phyloP scores from a whole-genome alignment of 768 basidiomycete species.

The Russula vinacea region DNA sequence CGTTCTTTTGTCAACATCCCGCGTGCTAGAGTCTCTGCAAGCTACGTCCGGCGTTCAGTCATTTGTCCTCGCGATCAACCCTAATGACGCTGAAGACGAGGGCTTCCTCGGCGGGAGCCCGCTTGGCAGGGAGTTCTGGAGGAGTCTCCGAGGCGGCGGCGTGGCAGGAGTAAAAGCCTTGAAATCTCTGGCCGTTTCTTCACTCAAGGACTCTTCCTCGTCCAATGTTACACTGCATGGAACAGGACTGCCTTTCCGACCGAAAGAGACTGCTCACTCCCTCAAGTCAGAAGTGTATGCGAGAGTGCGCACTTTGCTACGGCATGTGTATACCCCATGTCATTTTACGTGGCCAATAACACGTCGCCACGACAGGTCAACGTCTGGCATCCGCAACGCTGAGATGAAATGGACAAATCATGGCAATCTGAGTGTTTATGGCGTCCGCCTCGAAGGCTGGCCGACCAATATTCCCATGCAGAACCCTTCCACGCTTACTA shows the following conservation, averaged over 20 bases:
- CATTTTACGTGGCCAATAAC: constrained; percentile 13
- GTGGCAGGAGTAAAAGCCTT: constrained; percentile 55
- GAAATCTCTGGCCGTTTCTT: constrained; percentile 38
- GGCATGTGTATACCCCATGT: constrained; percentile 16
- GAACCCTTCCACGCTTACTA: constrained; percentile 60
- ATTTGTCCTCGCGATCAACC: constrained; percentile 60
- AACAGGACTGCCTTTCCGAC: constrained; percentile 11
- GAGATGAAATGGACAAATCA: constrained; percentile 79
- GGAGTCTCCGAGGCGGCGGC: constrained; percentile 56
- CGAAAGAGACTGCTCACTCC: constrained; percentile 24
- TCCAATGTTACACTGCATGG: not conserved
- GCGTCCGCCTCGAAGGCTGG: constrained; percentile 63
- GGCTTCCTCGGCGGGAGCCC: constrained; percentile 65
- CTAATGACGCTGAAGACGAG: constrained; percentile 43
- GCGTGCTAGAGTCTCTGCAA: constrained; percentile 52
- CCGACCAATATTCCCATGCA: constrained; percentile 53
- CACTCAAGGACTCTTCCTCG: constrained; percentile 3
- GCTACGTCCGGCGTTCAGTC: constrained; percentile 54
- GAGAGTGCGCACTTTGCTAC: constrained; percentile 23
- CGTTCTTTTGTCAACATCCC: constrained; percentile 50
- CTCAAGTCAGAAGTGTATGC: constrained; percentile 31
- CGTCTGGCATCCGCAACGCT: constrained; percentile 58
- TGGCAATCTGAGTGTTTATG: constrained; percentile 52
- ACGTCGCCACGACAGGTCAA: constrained; percentile 39
- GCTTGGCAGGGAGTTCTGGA: constrained; percentile 64